Conservation (phyloP, 2,329 filamentous ascomycete species). For the Microdochium nivale region DNA sequence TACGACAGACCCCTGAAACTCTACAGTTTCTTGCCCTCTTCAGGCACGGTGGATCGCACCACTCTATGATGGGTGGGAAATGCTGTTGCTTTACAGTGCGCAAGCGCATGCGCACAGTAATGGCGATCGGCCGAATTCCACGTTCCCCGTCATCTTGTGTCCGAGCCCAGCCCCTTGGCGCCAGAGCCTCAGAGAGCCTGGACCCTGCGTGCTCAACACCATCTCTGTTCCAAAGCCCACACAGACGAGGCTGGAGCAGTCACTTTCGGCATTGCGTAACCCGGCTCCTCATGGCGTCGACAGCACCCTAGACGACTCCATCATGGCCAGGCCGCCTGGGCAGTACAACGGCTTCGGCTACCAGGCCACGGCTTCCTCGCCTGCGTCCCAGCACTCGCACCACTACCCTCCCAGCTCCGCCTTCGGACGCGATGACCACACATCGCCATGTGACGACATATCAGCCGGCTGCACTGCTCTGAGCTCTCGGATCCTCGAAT, state of each 20-base stretch:
- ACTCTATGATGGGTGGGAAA: too few species aligned
- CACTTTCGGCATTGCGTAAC: too few species aligned
- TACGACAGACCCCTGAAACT: not conserved
- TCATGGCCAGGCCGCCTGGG: not conserved
- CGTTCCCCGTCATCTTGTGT: too few species aligned
- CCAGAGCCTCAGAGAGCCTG: too few species aligned
- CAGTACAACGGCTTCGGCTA: constrained; percentile 5
- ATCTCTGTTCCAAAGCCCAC: not conserved
- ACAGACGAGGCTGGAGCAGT: not conserved
- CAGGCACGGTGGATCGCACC: too few species aligned
- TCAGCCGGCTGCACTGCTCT: constrained; percentile 17
- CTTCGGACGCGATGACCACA: constrained; percentile 15
- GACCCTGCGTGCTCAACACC: not conserved
- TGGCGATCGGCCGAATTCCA: too few species aligned
- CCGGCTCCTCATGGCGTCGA: not conserved
- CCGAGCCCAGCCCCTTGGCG: too few species aligned
- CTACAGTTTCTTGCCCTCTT: too few species aligned
- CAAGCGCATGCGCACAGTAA: too few species aligned
- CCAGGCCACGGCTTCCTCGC: constrained; percentile 6
- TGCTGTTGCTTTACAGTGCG: too few species aligned
- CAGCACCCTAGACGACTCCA: not conserved
- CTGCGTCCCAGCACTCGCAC: constrained; percentile 2
- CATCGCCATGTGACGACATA: constrained; percentile 28
- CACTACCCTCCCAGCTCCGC: constrained; percentile 8
- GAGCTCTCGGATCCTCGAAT: constrained; percentile 26